phyloP scores from a whole-genome alignment of 2,329 filamentous ascomycete species.

The Tolypocladium sp. region DNA sequence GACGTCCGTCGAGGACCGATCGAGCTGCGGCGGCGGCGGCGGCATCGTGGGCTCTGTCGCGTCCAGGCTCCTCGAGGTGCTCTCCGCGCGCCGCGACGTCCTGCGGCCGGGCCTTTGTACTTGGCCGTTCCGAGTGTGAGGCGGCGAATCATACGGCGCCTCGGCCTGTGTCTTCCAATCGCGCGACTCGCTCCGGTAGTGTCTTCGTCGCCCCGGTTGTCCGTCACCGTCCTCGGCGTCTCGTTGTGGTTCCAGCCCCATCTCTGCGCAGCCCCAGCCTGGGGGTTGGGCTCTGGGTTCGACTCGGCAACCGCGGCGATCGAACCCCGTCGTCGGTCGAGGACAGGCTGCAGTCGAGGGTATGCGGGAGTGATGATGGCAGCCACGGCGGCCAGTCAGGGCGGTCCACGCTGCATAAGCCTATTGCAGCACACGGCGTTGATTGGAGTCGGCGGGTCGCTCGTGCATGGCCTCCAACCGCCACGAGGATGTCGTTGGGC shows the following conservation, averaged over 20 bases:
- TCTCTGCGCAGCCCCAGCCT: slow-evolving; percentile 14
- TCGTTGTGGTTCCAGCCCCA: slow-evolving; percentile 21
- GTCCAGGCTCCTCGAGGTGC: slow-evolving; percentile 16
- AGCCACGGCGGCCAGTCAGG: slow-evolving; percentile 13
- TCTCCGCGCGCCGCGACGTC: slow-evolving; percentile 14
- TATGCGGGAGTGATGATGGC: not conserved
- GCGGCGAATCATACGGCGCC: slow-evolving; percentile 14
- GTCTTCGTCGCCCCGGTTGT: slow-evolving; percentile 17
- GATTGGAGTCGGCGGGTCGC: slow-evolving; percentile 9
- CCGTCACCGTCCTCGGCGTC: slow-evolving; percentile 17
- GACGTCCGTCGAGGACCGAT: slow-evolving; percentile 18
- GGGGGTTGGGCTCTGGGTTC: slow-evolving; percentile 14
- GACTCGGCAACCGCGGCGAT: slow-evolving; percentile 1
- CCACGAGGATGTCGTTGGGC: not conserved
- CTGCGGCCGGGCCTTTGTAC: slow-evolving; percentile 23
- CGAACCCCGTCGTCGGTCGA: slow-evolving; percentile 7
- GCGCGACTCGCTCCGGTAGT: slow-evolving; percentile 8
- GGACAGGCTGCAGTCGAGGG: slow-evolving; percentile 6
- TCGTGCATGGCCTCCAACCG: slow-evolving; percentile 7
- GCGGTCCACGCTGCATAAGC: slow-evolving; percentile 12
- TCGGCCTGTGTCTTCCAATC: slow-evolving; percentile 8
- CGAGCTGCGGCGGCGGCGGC: slow-evolving; percentile 15
- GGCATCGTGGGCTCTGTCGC: slow-evolving; percentile 18
- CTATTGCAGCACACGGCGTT: slow-evolving; percentile 8
- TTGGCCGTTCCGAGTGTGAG: slow-evolving; percentile 16